These are phyloP conservation scores for Hypholoma sublateritium DNA, from an alignment of 768 basidiomycete species.

Conservation along the genomic window DNA sequence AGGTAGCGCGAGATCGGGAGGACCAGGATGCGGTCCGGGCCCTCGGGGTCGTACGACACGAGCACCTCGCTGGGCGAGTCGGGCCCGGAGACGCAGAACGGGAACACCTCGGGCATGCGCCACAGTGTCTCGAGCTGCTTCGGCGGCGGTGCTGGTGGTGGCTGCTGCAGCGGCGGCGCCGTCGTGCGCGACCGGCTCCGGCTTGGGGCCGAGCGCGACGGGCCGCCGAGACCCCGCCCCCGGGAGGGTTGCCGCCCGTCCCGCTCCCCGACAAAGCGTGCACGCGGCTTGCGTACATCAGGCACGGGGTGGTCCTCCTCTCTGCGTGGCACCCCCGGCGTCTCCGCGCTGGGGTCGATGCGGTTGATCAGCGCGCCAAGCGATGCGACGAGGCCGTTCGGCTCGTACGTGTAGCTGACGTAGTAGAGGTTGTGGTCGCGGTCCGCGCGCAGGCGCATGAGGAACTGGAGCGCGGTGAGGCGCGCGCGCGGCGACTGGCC, in stretches of 20 bases:
- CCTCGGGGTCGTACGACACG: conserved; percentile 59
- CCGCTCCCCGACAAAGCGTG: conserved; percentile 50
- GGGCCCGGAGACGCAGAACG: conserved; percentile 53
- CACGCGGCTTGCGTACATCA: conserved; percentile 44
- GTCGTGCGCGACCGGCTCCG: conserved; percentile 63
- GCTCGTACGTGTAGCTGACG: conserved; percentile 50
- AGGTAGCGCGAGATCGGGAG: conserved; percentile 81
- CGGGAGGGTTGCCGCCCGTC: conserved; percentile 52
- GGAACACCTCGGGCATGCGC: conserved; percentile 64
- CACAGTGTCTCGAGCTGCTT: conserved; percentile 56
- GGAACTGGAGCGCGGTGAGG: conserved; percentile 77
- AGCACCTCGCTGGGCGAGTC: conserved; percentile 70
- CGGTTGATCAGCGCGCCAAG: conserved; percentile 70
- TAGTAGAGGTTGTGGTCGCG: conserved; percentile 86
- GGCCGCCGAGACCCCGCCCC: conserved; percentile 44
- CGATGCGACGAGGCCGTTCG: conserved; percentile 52
- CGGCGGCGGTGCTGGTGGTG: conserved; percentile 22
- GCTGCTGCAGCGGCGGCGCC: conserved; percentile 25
- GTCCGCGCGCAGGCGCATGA: conserved; percentile 87
- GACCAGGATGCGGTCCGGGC: conserved; percentile 41
- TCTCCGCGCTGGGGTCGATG: not conserved
- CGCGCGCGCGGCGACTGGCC: conserved; percentile 60
- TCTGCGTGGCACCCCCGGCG: not conserved
- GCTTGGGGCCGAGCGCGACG: conserved; percentile 48
- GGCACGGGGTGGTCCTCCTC: conserved; percentile 11